Base-by-base conservation (phyloP, 805 yeast species). In the Naumovozyma dairenensis region DNA sequence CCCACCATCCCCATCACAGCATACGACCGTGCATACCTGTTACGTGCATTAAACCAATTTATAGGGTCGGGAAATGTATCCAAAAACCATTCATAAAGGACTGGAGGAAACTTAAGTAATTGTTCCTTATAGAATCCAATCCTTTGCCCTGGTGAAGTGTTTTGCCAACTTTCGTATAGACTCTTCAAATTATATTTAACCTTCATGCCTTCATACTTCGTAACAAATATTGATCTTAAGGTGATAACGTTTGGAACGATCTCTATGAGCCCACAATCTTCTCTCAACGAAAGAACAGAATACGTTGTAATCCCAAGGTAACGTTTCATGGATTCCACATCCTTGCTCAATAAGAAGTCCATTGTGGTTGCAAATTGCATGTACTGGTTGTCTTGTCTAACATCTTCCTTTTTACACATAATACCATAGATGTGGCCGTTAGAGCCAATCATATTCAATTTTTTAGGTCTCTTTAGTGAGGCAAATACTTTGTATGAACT, bases 1-100 rank as follows among this genome's bases (percentile, higher is more conserved):
- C 99, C 98, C 4, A 89, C 94, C 66, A 92, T 85, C 0, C 96
- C 86, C 98, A 93, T 92, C 0, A 89, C 97, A 0, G 96, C 96
- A 18, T 81, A 66, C 0, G 95, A 76, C 35, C 94, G 66, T 0
- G 83, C 76, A 52, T 72, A 93, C 22, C 67, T 65, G 31, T 77
- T 78, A 35, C 97, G 62, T 1, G 89, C 82, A 28, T 69, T 67
- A 40, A 84, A 81, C 98, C 98, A 92, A 2, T 74, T 63, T 6
- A 77, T 72, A 0, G 97, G 95, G 43, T 87, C 94, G 0, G 96
- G 85, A 46, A 86, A 89, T 33, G 74, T 79, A 37, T 84, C 87
- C 16, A 84, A 66, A 51, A 83, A 87, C 96, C 97, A 89, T 32
- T 77, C 74, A 46, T 80, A 78, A 18, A 93, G 59, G 0, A 84